Percentiles rank a stretch among this genome's conserved stretches.
These are phyloP conservation scores for Volvariella volvacea DNA, from an alignment of 1,284 basidiomycete species.

Conservation along the genomic window DNA sequence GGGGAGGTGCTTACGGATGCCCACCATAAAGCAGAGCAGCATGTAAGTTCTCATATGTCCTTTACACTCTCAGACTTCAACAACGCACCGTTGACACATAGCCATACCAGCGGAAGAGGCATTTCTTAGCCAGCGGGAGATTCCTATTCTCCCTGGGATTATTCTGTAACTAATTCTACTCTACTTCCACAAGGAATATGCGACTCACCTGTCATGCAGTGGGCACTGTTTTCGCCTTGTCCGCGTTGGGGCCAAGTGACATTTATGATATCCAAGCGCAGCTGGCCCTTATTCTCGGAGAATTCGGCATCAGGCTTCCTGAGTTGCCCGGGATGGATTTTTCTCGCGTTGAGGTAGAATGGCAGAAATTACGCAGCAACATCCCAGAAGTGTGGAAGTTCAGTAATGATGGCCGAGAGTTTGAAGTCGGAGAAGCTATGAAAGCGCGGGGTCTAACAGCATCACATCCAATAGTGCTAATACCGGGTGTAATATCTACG, in stretches of 20 bases:
- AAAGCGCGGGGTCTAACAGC: conserved; percentile 62
- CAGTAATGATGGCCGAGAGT: conserved; percentile 78
- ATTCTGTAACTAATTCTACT: conserved; percentile 19
- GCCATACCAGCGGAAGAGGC: too few species aligned
- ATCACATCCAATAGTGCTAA: conserved; percentile 72
- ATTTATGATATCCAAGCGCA: conserved; percentile 51
- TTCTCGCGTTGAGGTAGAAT: conserved; percentile 60
- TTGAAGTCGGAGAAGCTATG: conserved; percentile 74
- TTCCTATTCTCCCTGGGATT: conserved; percentile 33
- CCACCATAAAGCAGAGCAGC: too few species aligned
- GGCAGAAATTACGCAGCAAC: conserved; percentile 54
- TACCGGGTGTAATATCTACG: conserved; percentile 78
- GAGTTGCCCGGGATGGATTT: conserved; percentile 57
- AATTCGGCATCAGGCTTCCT: conserved; percentile 51
- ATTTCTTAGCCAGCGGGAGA: conserved; percentile 13
- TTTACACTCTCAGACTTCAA: too few species aligned
- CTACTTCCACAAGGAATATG: conserved; percentile 6
- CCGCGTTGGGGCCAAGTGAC: conserved; percentile 54
- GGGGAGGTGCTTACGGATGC: too few species aligned
- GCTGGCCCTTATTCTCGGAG: conserved; percentile 45
- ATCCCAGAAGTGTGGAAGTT: conserved; percentile 78
- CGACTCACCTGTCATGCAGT: conserved; percentile 32
- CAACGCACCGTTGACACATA: too few species aligned
- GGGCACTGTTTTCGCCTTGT: conserved; percentile 54
- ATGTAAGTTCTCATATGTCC: too few species aligned